Evolutionary conservation across 306 rosid species (phyloP).

Genomic region (Pachyrhizus erosus): DNA sequence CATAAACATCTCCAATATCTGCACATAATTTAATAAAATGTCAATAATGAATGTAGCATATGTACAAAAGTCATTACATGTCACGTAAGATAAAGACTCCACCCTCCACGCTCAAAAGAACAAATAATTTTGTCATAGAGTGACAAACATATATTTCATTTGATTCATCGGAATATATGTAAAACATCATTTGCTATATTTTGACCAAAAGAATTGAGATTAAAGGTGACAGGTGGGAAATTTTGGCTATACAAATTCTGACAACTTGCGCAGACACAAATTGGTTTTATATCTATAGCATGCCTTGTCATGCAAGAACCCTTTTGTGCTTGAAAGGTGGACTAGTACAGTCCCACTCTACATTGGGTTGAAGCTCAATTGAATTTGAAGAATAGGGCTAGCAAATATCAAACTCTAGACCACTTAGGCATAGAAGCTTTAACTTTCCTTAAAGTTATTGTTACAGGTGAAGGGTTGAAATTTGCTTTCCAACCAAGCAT

Average conservation of each 20-base stretch:
- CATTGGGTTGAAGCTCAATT: background rate
- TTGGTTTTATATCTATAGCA: constrained; percentile 9
- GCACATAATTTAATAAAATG: constrained; percentile 38
- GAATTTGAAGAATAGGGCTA: background rate
- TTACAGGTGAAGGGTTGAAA: constrained; percentile 7
- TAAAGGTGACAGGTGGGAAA: background rate
- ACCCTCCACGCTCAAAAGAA: background rate
- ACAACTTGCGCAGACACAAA: background rate
- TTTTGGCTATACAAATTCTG: background rate
- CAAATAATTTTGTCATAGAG: background rate
- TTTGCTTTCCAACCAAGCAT: constrained; percentile 28
- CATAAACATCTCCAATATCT: constrained; percentile 44
- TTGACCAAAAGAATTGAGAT: background rate
- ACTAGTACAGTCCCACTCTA: background rate
- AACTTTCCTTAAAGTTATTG: background rate
- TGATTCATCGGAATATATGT: background rate
- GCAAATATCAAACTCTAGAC: background rate
- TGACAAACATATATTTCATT: background rate
- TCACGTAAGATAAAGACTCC: background rate
- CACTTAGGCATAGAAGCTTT: background rate
- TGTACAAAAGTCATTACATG: background rate
- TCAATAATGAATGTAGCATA: background rate
- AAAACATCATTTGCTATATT: constrained; percentile 10
- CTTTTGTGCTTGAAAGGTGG: background rate
- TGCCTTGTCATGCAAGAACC: background rate